Evolutionary conservation across 1,284 basidiomycete species (phyloP), one percentile per base, ranked within the genome.

Genomic region (Papiliotrema flavescens): DNA sequence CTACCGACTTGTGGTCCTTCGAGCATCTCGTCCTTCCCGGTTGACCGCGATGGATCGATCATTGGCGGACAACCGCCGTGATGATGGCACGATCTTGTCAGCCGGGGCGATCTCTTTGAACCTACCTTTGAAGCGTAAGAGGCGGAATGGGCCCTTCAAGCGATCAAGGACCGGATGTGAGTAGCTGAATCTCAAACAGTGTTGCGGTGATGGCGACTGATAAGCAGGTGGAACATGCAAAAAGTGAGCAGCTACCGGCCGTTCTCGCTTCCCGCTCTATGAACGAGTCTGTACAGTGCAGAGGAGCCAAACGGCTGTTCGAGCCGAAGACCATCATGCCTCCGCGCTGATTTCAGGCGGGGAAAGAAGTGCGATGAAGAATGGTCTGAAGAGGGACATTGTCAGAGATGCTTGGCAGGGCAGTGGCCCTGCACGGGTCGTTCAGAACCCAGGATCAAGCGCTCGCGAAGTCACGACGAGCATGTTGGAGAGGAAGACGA

Each of bases 301-400:
- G n/a, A n/a, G n/a, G n/a, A n/a, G n/a, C n/a, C n/a, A n/a, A n/a
- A n/a, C n/a, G n/a, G 5, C 15, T n/a, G 20, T 15, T 5, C 17
- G 34, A 19, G 52, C 37, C 22, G 8, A n/a, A 19, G 20, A 14
- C 17, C 2, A 2, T 15, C 2, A 42, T 17, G 4, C 22, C 8
- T 37, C 26, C 41, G 55, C 42, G 42, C 42, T 44, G 35, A 54
- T 51, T 23, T 2, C 26, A 60, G 59, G 17, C 59, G 59, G 1
- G 59, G 59, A 1, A 60, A 60, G 32, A 60, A 60, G 44, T 60
- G 59, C 53, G 59, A 60, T 36, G 59, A 60, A 32, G 42, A 53
- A 8, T 60, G 59, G 59, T 49, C 32, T 7, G 40, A 41, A 13
- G 53, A 57, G 9, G 59, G 59, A 1, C 49, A 39, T 49, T 60